Conservation (phyloP, 2,329 filamentous ascomycete genomes). For the Claviceps capensis region DNA sequence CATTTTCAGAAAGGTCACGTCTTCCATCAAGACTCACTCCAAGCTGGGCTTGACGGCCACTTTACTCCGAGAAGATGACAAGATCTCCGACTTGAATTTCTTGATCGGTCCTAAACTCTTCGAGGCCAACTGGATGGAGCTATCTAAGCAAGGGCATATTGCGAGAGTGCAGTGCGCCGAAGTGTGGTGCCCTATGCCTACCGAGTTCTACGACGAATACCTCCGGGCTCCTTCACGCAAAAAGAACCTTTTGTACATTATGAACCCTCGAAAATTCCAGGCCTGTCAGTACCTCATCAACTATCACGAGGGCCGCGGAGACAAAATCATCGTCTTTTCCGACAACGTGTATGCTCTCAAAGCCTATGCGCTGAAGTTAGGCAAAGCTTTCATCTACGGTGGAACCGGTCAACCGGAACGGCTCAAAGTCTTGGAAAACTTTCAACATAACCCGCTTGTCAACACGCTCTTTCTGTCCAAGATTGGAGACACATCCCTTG, state of each 20-base stretch:
- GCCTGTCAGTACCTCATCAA: conserved; percentile 97
- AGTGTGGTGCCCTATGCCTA: conserved; percentile 98
- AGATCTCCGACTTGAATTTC: conserved; percentile 95
- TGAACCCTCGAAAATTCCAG: conserved; percentile 97
- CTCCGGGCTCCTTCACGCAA: conserved; percentile 48
- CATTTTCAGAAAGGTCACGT: conserved; percentile 90
- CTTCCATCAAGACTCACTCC: conserved; percentile 83
- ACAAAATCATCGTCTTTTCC: conserved; percentile 97
- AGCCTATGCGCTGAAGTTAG: conserved; percentile 69
- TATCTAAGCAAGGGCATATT: conserved; percentile 93
- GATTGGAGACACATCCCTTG: conserved; percentile 95
- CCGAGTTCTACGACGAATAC: conserved; percentile 95
- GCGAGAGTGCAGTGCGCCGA: conserved; percentile 95
- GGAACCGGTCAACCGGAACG: conserved; percentile 78
- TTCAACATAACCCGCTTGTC: conserved; percentile 80
- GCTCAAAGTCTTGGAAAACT: conserved; percentile 78
- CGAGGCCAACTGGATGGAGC: conserved; percentile 98
- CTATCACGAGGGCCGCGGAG: conserved; percentile 85
- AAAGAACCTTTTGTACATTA: conserved; percentile 60
- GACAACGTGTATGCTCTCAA: conserved; percentile 92
- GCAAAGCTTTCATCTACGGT: conserved; percentile 84
- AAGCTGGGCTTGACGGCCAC: conserved; percentile 93
- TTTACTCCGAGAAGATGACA: conserved; percentile 89
- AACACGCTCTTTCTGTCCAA: conserved; percentile 95
- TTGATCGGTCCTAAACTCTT: conserved; percentile 94